Percentiles rank a stretch among this genome's conserved stretches.
These are phyloP conservation scores for Dioszegia hungarica DNA, from an alignment of 768 basidiomycete species.

Conservation along the genomic window DNA sequence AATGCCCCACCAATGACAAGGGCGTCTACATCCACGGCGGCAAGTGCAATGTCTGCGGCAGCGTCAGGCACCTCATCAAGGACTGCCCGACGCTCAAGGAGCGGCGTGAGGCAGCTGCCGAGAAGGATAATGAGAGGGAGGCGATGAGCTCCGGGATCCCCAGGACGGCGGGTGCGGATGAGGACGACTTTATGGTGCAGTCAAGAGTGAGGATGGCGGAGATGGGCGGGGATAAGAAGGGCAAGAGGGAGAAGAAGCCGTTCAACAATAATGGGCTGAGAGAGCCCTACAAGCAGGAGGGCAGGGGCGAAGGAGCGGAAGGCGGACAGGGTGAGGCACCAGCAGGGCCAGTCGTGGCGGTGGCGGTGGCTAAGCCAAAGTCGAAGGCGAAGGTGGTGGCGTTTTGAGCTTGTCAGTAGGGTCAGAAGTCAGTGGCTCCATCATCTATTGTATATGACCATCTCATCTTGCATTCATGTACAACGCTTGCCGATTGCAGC, in stretches of 20 bases:
- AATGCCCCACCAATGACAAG: slow-evolving; percentile 74
- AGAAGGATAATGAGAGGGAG: background rate
- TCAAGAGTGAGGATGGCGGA: slow-evolving; percentile 62
- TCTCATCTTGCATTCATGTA: no score
- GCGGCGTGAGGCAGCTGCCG: slow-evolving; percentile 8
- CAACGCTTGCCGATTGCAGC: no score
- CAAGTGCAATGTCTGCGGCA: slow-evolving; percentile 79
- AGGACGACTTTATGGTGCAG: slow-evolving; percentile 87
- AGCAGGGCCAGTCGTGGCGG: background rate
- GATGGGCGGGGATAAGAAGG: slow-evolving; percentile 55
- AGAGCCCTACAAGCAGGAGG: slow-evolving; percentile 12
- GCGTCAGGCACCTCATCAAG: slow-evolving; percentile 77
- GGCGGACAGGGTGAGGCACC: background rate
- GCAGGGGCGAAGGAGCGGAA: background rate
- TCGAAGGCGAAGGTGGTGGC: slow-evolving; percentile 18
- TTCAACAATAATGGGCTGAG: slow-evolving; percentile 25
- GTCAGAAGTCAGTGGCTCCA: no score
- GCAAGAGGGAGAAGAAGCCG: slow-evolving; percentile 30
- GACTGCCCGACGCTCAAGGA: slow-evolving; percentile 58
- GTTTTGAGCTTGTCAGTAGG: slow-evolving; percentile 8
- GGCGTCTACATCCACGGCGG: slow-evolving; percentile 91
- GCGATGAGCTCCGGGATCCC: background rate
- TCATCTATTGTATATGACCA: no score
- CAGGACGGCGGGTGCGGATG: slow-evolving; percentile 65
- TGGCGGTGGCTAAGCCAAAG: slow-evolving; percentile 2